Base-by-base conservation (phyloP, 78 protist species). In the Dictyostelium intermedium region DNA sequence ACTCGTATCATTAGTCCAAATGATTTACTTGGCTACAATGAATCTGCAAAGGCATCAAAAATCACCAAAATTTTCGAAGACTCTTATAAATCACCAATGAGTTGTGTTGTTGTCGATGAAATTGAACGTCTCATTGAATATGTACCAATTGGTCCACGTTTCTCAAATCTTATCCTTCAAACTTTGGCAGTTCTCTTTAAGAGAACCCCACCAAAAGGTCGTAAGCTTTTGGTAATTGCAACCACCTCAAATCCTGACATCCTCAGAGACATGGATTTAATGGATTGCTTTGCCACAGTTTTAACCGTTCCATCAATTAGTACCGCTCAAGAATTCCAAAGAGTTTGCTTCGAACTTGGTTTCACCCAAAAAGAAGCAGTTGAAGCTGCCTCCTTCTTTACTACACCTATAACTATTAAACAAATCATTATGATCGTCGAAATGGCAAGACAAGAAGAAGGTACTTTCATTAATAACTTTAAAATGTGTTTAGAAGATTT, bases 131-230 rank as follows among this genome's bases (percentile, higher is more conserved):
- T 99, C 69, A 66, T 99, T 47, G 98, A 98, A 27, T 99, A 97
- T 81, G 99, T 97, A 11, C 91, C 92, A 37, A 93, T 98, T 72
- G 99, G 99, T 1, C 98, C 99, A 45, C 98, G 99, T 50, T 99
- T 99, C 98, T 98, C 99, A 34, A 99, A 99, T 92, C 25, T 76
- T 5, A 93, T 99, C 27, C 97, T 99, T 14, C 99, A 99, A 95
- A 92, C 98, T 18, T 92, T 99, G 11, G 78, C 97, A 2, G 98
- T 97, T 20, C 87, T 98, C 32, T 18, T 98, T 87, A 96, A 95
- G 32, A 92, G 87, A 84, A 32, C 76, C 9, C 99, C 99, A 32
- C 99, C 99, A 35, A 95, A 89, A 91, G 97, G 97, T 18, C 82
- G 91, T 56, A 96, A 95, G 53, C 95, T 99, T 23, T 74, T 98